Conservation (phyloP, 345 rosid species). For the Rhodamnia argentea region DNA sequence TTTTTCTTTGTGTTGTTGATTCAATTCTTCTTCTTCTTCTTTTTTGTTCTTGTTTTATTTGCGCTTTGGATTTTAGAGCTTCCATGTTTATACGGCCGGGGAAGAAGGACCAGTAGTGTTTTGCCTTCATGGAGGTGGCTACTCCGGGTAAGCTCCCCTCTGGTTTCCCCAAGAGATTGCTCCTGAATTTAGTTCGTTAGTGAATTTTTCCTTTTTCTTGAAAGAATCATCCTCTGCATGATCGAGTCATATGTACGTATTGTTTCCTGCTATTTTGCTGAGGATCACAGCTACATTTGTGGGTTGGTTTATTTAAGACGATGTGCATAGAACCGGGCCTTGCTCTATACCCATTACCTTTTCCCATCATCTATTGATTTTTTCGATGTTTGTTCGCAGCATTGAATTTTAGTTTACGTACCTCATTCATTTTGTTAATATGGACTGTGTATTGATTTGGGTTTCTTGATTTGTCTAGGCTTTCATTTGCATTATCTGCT, state of each 20-base stretch:
- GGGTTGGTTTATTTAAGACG: neutral
- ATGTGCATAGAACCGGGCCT: neutral
- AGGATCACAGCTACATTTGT: neutral
- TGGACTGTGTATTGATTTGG: neutral
- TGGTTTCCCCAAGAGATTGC: neutral
- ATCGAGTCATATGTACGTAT: neutral
- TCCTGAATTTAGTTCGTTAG: neutral
- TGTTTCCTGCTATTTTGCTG: neutral
- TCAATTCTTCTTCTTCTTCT: neutral
- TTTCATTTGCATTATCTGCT: slow-evolving; percentile 73
- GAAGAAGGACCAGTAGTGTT: slow-evolving; percentile 81
- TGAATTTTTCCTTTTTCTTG: neutral
- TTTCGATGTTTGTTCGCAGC: neutral
- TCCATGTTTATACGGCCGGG: slow-evolving; percentile 90
- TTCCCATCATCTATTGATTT: neutral
- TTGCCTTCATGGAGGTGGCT: slow-evolving; percentile 95
- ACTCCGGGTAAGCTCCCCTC: slow-evolving; percentile 54
- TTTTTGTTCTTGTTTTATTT: neutral
- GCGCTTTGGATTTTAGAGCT: slow-evolving; percentile 45
- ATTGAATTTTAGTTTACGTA: neutral
- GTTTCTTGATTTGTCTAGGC: slow-evolving; percentile 24
- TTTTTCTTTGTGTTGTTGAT: neutral
- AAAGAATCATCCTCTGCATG: neutral
- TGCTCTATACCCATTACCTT: neutral
- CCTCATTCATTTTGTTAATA: neutral